A percentile compares a stretch with the other conserved stretches of the same genome.
These are phyloP conservation scores for Ustanciosporium gigantosporum DNA, from an alignment of 1,284 basidiomycete genomes.

Conservation along the genomic window DNA sequence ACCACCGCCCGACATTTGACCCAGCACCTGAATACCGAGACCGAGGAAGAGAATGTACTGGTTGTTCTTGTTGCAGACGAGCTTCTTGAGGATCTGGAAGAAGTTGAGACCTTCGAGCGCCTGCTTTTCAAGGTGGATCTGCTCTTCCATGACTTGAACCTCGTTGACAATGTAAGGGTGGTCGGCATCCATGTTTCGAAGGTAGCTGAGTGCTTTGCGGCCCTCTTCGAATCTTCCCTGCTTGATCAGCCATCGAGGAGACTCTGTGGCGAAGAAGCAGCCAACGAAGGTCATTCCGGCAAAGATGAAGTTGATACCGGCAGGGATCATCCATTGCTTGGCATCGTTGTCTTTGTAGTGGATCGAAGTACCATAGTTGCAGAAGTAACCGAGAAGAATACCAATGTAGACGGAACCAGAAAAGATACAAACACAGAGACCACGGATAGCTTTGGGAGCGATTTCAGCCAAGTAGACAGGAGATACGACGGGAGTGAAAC, in stretches of 20 bases:
- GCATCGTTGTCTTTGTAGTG: conserved; percentile 4
- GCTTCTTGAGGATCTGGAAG: conserved; percentile 33
- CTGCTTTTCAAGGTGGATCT: conserved; percentile 24
- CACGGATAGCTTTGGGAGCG: conserved; percentile 37
- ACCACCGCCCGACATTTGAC: conserved; percentile 42
- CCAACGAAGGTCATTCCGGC: conserved; percentile 36
- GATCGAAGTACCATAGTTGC: conserved; percentile 20
- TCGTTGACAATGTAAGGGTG: conserved; percentile 33
- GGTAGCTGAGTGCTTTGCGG: conserved; percentile 27
- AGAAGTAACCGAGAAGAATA: conserved; percentile 31
- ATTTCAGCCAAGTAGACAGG: conserved; percentile 42
- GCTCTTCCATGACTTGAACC: conserved; percentile 33
- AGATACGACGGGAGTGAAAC: conserved; percentile 37
- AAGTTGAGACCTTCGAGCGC: conserved; percentile 23
- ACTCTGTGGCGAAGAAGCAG: conserved; percentile 37
- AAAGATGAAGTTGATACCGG: conserved; percentile 44
- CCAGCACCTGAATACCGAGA: conserved; percentile 45
- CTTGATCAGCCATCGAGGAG: conserved; percentile 47
- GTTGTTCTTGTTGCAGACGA: conserved; percentile 35
- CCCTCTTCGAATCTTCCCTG: conserved; percentile 33
- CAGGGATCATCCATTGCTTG: conserved; percentile 36
- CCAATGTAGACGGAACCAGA: conserved; percentile 36
- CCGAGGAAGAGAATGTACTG: conserved; percentile 37
- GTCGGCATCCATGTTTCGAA: conserved; percentile 32
- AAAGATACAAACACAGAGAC: conserved; percentile 37